Evolutionary conservation across 106 monocot species (phyloP).

Genomic region (Allium sativum): DNA sequence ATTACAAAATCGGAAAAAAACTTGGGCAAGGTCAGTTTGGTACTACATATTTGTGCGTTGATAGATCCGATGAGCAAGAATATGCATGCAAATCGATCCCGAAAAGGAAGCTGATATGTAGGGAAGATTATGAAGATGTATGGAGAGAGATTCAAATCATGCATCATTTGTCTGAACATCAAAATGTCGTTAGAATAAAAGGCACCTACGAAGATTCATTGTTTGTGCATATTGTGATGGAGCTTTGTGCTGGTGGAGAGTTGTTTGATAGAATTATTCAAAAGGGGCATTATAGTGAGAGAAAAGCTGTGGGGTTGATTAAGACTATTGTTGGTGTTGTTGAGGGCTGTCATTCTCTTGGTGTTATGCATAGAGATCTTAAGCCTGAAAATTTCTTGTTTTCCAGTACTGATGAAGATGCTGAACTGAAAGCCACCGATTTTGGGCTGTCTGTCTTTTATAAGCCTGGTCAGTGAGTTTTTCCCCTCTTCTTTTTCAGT

Average conservation of each 20-base stretch:
- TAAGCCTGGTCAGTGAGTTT: conserved; percentile 41
- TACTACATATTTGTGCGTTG: conserved; percentile 59
- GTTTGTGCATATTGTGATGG: conserved; percentile 60
- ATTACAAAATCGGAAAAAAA: conserved; percentile 61
- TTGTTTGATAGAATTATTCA: conserved; percentile 56
- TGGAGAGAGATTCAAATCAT: conserved; percentile 65
- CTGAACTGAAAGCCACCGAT: conserved; percentile 69
- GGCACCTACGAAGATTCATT: conserved; percentile 64
- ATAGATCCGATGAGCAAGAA: conserved; percentile 34
- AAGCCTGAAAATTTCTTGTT: conserved; percentile 90
- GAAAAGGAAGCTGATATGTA: conserved; percentile 61
- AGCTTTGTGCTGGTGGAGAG: conserved; percentile 50
- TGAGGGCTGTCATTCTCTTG: conserved; percentile 77
- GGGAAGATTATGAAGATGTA: conserved; percentile 58
- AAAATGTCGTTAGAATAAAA: conserved; percentile 70
- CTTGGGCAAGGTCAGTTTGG: conserved; percentile 82
- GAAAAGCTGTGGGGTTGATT: conserved; percentile 65
- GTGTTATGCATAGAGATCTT: conserved; percentile 87
- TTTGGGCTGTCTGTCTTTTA: conserved; percentile 84
- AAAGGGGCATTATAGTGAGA: conserved; percentile 74
- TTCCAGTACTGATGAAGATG: conserved; percentile 49
- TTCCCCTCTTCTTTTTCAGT: background rate
- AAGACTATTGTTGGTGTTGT: conserved; percentile 73
- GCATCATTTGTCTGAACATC: conserved; percentile 63
- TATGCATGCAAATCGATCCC: conserved; percentile 90